Evolutionary conservation across 768 basidiomycete species (phyloP).

Genomic region (Naematelia aurantialba): DNA sequence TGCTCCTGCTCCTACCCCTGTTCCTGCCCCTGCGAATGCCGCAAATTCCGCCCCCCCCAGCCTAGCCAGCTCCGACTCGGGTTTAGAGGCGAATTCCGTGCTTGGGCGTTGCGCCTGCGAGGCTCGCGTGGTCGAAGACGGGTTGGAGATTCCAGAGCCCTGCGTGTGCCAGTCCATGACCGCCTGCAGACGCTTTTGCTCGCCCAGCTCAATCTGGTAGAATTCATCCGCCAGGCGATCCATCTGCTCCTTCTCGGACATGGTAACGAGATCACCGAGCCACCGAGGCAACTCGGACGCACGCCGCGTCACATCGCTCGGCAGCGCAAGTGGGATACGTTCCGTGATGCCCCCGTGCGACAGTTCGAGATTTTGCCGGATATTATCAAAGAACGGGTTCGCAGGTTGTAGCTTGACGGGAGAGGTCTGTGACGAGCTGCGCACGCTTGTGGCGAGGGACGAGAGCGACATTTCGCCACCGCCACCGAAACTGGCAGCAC

Average conservation of each 20-base stretch:
- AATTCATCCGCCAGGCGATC: conserved; percentile 87
- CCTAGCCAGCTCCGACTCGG: background rate
- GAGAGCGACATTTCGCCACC: background rate
- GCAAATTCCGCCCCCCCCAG: no score
- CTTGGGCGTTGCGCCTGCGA: no score
- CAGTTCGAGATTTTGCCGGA: conserved; percentile 66
- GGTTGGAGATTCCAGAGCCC: conserved; percentile 43
- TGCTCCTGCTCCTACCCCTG: no score
- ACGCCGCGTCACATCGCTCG: conserved; percentile 55
- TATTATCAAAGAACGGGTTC: conserved; percentile 94
- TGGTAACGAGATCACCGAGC: conserved; percentile 67
- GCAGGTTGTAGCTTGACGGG: conserved; percentile 52
- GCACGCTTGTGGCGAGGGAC: conserved; percentile 8
- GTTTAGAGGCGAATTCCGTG: no score
- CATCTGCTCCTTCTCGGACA: conserved; percentile 60
- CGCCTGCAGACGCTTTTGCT: conserved; percentile 80
- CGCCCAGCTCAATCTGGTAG: conserved; percentile 83
- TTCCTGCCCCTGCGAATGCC: no score
- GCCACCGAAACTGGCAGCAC: no score
- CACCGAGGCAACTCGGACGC: conserved; percentile 73
- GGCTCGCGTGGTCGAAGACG: background rate
- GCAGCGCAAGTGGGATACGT: conserved; percentile 69
- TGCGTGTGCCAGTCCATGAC: conserved; percentile 85
- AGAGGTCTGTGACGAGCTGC: conserved; percentile 28
- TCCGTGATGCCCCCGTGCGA: conserved; percentile 62